Conservation (phyloP, 2,329 filamentous ascomycete genomes). For the Raffaelea deltoideospora region DNA sequence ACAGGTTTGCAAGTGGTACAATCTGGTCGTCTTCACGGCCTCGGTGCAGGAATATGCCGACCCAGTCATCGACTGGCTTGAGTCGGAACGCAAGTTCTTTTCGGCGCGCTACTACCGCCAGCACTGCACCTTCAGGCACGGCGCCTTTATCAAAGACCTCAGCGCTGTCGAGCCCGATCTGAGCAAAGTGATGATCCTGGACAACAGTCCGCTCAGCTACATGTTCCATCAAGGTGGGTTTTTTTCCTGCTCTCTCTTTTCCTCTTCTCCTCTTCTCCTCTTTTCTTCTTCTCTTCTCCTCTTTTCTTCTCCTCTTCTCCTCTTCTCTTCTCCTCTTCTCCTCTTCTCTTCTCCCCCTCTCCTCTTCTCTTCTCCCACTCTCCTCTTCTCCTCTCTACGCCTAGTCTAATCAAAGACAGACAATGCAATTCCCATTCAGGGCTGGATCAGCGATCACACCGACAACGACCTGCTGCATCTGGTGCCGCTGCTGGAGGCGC, state of each 20-base stretch:
- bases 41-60: constrained; percentile 98
- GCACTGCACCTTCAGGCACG: constrained; percentile 90
- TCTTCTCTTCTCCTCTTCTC: no score
- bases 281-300: no score
- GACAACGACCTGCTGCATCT: constrained; percentile 91
- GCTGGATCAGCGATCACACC: constrained; percentile 97
- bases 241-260: neutral
- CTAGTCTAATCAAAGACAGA: constrained; percentile 39
- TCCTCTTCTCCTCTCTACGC: neutral
- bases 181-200: constrained; percentile 96
- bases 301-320: no score
- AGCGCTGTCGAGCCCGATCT: constrained; percentile 92
- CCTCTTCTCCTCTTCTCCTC: no score
- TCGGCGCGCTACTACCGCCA: constrained; percentile 87
- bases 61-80: constrained; percentile 96
- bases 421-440: constrained; percentile 97
- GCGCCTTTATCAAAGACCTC: constrained; percentile 95
- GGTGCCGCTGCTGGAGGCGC: constrained; percentile 77
- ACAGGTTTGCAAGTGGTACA: constrained; percentile 92
- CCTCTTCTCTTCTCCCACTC: constrained; percentile 1
- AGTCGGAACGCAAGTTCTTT: constrained; percentile 94
- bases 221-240: constrained; percentile 88
- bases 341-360: no score
- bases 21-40: constrained; percentile 89
- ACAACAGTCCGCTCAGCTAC: constrained; percentile 96